Base-by-base conservation (phyloP, 768 basidiomycete genomes). In the Phlegmacium glaucopus region DNA sequence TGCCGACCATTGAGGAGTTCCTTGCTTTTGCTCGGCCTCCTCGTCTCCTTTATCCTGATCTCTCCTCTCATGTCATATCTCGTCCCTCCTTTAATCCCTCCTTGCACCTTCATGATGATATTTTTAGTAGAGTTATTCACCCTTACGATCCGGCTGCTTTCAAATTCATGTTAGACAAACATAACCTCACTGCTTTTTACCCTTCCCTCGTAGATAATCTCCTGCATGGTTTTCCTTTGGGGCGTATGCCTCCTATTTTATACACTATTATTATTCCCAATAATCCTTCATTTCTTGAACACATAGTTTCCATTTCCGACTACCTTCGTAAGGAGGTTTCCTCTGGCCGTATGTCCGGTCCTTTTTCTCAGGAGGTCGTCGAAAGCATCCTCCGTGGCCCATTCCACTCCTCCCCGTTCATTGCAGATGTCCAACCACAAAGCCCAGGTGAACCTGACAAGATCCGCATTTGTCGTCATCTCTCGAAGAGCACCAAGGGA, bases 141-240 rank as follows among this genome's bases (percentile, higher is more conserved):
- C 71, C 69, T 12, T 72, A 72, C 41, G 45, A 61, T 45, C 22
- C 58, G 1, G 16, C 49, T 9, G 59, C 63, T 6, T 67, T 71
- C 42, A 48, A 55, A 7, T 15, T 7, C 0, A 32, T 56, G 17
- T 56, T 68, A 9, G 10, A 13, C 4, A 54, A 49, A 26, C 51
- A 56, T 27, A 37, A 57, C 9, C 54, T 69, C 4, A 35, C 41
- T 6, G 4, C 49, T 3, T 4, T 35, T 22, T 69, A 69, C 18
- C 69, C 68, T 0, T 7, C 50, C 8, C 57, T 72, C 4, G 44
- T 57, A 2, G 1, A 45, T 3, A 67, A 65, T 10, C 56, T 72
- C 6, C 47, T 46, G 1, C 8, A 53, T 12, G 66, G 68, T 8
- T 70, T 70, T 42, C 63, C 63, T 0, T 42, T 70, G 7, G 64